Evolutionary conservation across 2,329 filamentous ascomycete species (phyloP), one percentile per base, ranked within the genome.

Genomic region (Hypocreales sp.): DNA sequence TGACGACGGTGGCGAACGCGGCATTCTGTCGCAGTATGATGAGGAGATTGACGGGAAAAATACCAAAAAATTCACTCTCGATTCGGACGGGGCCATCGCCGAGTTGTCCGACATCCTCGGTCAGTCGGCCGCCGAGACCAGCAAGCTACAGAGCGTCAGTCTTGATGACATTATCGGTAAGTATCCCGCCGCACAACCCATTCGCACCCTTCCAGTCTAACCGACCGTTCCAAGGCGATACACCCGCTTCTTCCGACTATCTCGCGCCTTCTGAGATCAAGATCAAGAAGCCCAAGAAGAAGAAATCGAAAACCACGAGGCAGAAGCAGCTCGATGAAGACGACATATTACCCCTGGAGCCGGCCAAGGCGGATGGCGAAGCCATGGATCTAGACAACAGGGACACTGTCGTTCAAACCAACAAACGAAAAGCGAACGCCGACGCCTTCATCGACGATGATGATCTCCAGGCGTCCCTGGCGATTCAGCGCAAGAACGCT

Each of bases 31-130:
- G 10, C 87, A 98, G 40, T 98, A 98, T 45, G 90, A 95, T 41
- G 90, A 95, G 37, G 87, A 93, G 45, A 92, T 94, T 28, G 71
- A 79, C 20, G 84, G 84, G 30, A 93, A 92, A 55, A 90, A 92
- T 56, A 61, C 67, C 30, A 93, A 92, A 48, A 68, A 69, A 15
- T 98, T 98, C 42, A 93, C 81, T 0, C 60, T 98, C 11, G 82
- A 92, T 48, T 75, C 74, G 3, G 67, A 74, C 34, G 86, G 84
- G 3, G 75, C 71, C 19, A 75, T 60, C 15, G 66, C 68, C 10
- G 75, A 80, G 39, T 60, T 76, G 25, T 57, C 67, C 12, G 68
- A 73, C 35, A 64, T 63, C 21, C 47, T 66, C 20, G 52, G 55
- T 45, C 49, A 68, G 47, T 56, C 66, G 40, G 39, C 58, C 46